Percentiles rank a stretch among this genome's conserved stretches.
Evolutionary conservation across 1,284 basidiomycete genomes (phyloP).

Genomic region (Takashimella koratensis): DNA sequence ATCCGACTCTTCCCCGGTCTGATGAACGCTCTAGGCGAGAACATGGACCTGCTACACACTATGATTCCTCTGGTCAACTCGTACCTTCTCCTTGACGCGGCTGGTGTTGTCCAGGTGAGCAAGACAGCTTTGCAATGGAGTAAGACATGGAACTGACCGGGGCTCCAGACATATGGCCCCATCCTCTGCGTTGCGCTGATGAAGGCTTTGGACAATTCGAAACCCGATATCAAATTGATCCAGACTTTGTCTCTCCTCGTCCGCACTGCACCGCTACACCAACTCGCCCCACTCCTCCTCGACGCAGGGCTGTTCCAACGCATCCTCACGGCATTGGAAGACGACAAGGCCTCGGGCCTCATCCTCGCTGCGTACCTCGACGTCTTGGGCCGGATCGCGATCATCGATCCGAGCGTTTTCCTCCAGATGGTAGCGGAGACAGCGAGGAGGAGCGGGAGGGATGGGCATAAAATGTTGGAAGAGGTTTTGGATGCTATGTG

Average conservation of each 20-base stretch:
- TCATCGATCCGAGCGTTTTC: slow-evolving; percentile 40
- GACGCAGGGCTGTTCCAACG: slow-evolving; percentile 42
- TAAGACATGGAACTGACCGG: no score
- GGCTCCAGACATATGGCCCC: slow-evolving; percentile 30
- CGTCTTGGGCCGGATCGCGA: slow-evolving; percentile 40
- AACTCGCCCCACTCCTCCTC: slow-evolving; percentile 35
- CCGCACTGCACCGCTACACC: slow-evolving; percentile 27
- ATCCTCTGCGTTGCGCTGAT: slow-evolving; percentile 30
- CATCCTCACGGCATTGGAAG: slow-evolving; percentile 42
- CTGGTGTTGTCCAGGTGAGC: slow-evolving; percentile 63
- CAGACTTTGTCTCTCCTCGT: slow-evolving; percentile 33
- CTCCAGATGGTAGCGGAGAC: slow-evolving; percentile 39
- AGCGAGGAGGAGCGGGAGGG: slow-evolving; percentile 24
- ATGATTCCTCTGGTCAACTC: slow-evolving; percentile 69
- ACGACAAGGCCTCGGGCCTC: slow-evolving; percentile 45
- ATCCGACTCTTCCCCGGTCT: slow-evolving; percentile 66
- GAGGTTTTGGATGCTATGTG: slow-evolving; percentile 47
- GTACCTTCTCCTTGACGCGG: slow-evolving; percentile 69
- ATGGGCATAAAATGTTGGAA: slow-evolving; percentile 37
- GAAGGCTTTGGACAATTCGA: slow-evolving; percentile 29
- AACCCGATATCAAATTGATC: slow-evolving; percentile 25
- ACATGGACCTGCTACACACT: slow-evolving; percentile 71
- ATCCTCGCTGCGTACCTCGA: slow-evolving; percentile 44
- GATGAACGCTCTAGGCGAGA: slow-evolving; percentile 60
- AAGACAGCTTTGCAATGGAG: slow-evolving; percentile 8